Evolutionary conservation across 495 filamentous ascomycete genomes (phyloP), one percentile per base, ranked within the genome.

Genomic region (Hypomontagnella monticulosa): DNA sequence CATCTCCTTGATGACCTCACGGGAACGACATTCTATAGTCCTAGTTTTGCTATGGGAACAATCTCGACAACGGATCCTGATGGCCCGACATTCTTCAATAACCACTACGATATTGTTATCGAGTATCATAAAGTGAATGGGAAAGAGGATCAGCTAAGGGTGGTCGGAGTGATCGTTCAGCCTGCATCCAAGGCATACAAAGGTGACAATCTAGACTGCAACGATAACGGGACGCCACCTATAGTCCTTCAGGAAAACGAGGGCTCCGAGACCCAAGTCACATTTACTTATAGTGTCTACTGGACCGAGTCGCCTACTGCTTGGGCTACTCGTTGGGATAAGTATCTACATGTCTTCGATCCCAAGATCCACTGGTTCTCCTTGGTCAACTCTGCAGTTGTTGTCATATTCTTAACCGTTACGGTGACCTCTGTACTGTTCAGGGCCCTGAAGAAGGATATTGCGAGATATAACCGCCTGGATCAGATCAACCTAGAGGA

Each of bases 291-390:
- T 74, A 90, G 88, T 71, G 91, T 98, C 10, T 89, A 86, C 73
- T 99, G 95, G 95, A 80, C 79, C 23, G 82, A 83, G 40, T 96
- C 91, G 1, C 51, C 79, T 0, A 97, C 93, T 2, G 89, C 88
- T 0, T 99, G 96, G 90, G 95, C 95, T 30, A 98, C 96, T 14
- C 84, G 95, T 57, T 97, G 94, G 94, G 95, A 99, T 80, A 96
- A 95, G 75, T 99, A 97, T 72, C 83, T 98, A 20, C 93, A 97
- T 69, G 93, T 98, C 16, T 93, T 91, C 66, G 92, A 97, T 76
- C 93, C 95, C 38, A 92, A 91, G 78, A 98, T 99, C 70, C 95
- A 98, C 75, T 99, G 95, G 95, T 95, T 97, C 76, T 97, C 92
- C 9, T 85, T 99, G 36, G 88, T 97, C 81, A 97, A 95, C 76